Evolutionary conservation across 2,329 filamentous ascomycete species (phyloP).

Genomic region (Pyrenophora seminiperda): DNA sequence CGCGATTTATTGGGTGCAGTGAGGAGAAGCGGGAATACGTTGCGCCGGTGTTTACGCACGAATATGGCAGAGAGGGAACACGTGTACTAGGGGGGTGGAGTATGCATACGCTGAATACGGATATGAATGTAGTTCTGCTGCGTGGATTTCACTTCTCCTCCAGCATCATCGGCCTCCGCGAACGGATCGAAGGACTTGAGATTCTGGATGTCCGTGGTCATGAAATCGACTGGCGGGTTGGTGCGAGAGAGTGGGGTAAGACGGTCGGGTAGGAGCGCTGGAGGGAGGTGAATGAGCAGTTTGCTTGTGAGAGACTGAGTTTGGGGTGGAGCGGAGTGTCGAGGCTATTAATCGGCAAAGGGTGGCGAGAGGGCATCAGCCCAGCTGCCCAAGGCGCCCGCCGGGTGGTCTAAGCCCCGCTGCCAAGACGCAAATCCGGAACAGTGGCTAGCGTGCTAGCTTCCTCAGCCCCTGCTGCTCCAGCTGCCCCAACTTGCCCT

Average conservation of each 20-base stretch:
- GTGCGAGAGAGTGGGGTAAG: constrained; percentile 11
- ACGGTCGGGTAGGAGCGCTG: constrained; percentile 8
- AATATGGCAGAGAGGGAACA: too few species aligned
- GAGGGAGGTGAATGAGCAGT: constrained; percentile 7
- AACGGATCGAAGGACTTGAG: constrained; percentile 76
- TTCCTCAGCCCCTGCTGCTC: too few species aligned
- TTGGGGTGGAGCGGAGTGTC: not conserved
- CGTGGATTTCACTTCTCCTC: constrained; percentile 82
- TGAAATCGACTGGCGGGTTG: constrained; percentile 42
- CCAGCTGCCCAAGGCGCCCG: constrained; percentile 4
- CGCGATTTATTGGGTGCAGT: constrained; percentile 9
- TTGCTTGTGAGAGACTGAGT: constrained; percentile 6
- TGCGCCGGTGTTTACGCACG: not conserved
- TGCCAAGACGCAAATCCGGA: constrained; percentile 4
- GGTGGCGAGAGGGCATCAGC: constrained; percentile 15
- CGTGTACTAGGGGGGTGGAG: not conserved
- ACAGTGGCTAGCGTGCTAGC: too few species aligned
- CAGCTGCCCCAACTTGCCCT: too few species aligned
- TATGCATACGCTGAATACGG: constrained; percentile 86
- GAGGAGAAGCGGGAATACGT: not conserved
- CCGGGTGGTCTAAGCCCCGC: constrained; percentile 15
- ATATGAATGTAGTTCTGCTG: constrained; percentile 99
- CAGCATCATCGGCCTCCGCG: constrained; percentile 99
- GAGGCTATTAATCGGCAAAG: constrained; percentile 13
- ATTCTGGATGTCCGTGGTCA: constrained; percentile 54